Conservation (phyloP, 805 yeast genomes). For the Kodamaea hsintzibuensis region DNA sequence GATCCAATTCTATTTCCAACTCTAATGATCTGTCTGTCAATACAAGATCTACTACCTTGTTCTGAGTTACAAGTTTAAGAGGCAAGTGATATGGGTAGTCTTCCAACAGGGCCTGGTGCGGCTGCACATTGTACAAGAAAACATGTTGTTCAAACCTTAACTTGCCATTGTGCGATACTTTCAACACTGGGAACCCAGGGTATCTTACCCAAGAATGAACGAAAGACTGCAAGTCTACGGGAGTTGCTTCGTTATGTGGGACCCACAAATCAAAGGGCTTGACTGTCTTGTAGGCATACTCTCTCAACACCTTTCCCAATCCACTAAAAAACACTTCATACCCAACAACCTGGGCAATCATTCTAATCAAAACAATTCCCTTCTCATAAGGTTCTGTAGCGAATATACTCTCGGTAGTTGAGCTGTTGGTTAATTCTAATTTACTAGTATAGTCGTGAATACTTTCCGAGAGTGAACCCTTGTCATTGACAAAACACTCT, state of each 20-base stretch:
- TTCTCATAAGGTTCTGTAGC: slow-evolving; percentile 54
- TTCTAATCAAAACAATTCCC: slow-evolving; percentile 56
- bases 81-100: slow-evolving; percentile 67
- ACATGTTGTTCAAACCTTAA: slow-evolving; percentile 38
- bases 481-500: slow-evolving; percentile 30
- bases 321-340: slow-evolving; percentile 29
- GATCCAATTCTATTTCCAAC: slow-evolving; percentile 21
- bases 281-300: slow-evolving; percentile 37
- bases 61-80: slow-evolving; percentile 27
- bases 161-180: slow-evolving; percentile 28
- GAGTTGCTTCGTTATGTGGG: slow-evolving; percentile 8
- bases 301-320: slow-evolving; percentile 38
- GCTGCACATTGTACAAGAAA: slow-evolving; percentile 27
- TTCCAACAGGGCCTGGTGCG: slow-evolving; percentile 39
- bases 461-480: slow-evolving; percentile 27
- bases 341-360: slow-evolving; percentile 48
- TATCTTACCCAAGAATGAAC: slow-evolving; percentile 60
- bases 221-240: slow-evolving; percentile 50
- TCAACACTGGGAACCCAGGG: slow-evolving; percentile 59
- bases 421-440: slow-evolving; percentile 21
- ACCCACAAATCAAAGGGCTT: slow-evolving; percentile 58
- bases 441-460: slow-evolving; percentile 35
- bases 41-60: slow-evolving; percentile 27
- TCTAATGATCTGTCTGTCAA: slow-evolving; percentile 40
- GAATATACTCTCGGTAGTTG: slow-evolving; percentile 47